Evolutionary conservation across 306 rosid species (phyloP), one percentile per base, ranked within the genome.

Genomic region (Neltuma alba): DNA sequence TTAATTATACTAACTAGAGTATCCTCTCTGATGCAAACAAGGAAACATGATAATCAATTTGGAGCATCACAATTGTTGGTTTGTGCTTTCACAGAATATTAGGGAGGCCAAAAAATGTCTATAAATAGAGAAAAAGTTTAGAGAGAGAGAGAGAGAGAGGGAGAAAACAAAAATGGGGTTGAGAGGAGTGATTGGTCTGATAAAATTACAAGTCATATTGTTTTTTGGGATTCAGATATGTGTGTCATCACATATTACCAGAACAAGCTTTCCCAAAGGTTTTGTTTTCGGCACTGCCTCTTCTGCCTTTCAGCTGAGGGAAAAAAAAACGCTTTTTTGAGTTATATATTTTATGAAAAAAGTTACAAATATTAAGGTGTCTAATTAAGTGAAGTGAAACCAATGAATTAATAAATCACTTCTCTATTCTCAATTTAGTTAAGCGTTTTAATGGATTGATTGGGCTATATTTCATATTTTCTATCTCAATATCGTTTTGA

Each of bases 211-310:
- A 18, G 45, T 87, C 31, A 13, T 82, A 40, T 28, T 75, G 62
- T 78, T 78, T 34, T 61, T 76, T 72, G 76, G 81, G 55, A 72
- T 85, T 80, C 86, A 85, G 73, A 61, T 37, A 6, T 89, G 93
- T 61, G 33, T 79, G 9, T 88, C 94, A 3, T 88, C 91, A 6
- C 63, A 81, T n/a, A 85, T 94, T 9, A 72, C 57, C 44, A 85
- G 96, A 61, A 70, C 45, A 63, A 85, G 92, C 81, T 94, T 94
- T 66, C 98, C 98, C 1, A 78, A 82, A 69, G 92, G 89, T 34
- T 94, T 94, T 79, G 92, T 92, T 62, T 94, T 94, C 42, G 98
- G 98, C 9, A 94, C 97, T 14, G 98, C 97, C 25, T 83, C 98
- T 82, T 85, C 98, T 54, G 95, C 97, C 68, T 92, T 90, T 81